phyloP scores from a whole-genome alignment of 169 alveolate species.

The Toxoplasma gondii region DNA sequence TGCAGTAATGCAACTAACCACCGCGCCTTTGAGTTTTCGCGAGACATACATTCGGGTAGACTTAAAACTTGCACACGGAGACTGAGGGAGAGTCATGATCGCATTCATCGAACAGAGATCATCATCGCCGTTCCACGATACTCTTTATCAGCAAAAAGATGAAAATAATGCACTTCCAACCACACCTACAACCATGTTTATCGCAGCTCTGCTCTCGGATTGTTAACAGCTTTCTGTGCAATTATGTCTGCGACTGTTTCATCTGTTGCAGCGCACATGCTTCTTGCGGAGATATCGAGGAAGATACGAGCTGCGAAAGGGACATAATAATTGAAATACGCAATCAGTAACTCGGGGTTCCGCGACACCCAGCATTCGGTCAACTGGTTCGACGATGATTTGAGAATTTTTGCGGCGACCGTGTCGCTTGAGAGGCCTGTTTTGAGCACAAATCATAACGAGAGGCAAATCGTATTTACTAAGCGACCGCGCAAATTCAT shows the following conservation, averaged over 20 bases:
- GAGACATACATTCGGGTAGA: too few species aligned
- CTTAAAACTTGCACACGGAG: too few species aligned
- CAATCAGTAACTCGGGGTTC: conserved; percentile 24
- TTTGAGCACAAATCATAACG: neutral
- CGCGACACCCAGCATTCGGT: conserved; percentile 44
- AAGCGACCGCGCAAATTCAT: too few species aligned
- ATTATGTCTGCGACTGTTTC: neutral
- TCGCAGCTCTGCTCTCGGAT: conserved; percentile 20
- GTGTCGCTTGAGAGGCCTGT: conserved; percentile 31
- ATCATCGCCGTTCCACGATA: too few species aligned
- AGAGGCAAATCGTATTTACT: neutral
- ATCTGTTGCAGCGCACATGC: conserved; percentile 46
- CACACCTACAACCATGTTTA: neutral
- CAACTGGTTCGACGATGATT: conserved; percentile 19
- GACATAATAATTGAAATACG: conserved; percentile 29
- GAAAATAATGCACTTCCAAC: too few species aligned
- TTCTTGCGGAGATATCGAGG: conserved; percentile 10
- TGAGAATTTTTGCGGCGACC: neutral
- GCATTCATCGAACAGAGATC: too few species aligned
- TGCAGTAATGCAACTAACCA: too few species aligned
- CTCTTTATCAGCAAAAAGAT: too few species aligned
- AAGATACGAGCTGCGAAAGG: conserved; percentile 28
- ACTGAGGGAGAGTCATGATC: too few species aligned
- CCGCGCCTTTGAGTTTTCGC: too few species aligned
- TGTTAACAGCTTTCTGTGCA: neutral